These are phyloP conservation scores for Passiflora organensis DNA, from an alignment of 345 rosid species.

Conservation along the genomic window DNA sequence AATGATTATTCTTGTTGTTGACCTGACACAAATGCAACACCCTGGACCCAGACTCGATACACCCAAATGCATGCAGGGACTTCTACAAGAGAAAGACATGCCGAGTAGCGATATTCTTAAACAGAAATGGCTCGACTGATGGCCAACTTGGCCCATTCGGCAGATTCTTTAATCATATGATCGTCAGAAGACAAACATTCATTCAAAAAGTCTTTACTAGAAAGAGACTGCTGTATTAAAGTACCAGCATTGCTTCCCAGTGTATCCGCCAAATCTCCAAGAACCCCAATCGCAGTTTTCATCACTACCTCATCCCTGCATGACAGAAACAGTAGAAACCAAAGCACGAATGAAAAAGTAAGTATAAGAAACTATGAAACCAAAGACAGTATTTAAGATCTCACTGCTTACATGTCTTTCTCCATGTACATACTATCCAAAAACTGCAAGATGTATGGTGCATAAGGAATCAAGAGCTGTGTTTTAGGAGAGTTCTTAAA, in stretches of 20 bases:
- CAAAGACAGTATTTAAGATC: not conserved
- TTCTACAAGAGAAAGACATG: slow-evolving; percentile 23
- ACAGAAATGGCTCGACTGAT: slow-evolving; percentile 67
- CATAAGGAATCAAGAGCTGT: slow-evolving; percentile 63
- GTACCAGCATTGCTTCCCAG: slow-evolving; percentile 69
- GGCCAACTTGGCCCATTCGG: slow-evolving; percentile 76
- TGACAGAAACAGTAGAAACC: slow-evolving; percentile 10
- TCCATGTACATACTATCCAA: slow-evolving; percentile 73
- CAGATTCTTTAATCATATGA: slow-evolving; percentile 63
- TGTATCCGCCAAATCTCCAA: slow-evolving; percentile 78
- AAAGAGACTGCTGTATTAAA: slow-evolving; percentile 64
- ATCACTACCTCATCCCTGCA: slow-evolving; percentile 71
- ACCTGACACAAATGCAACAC: slow-evolving; percentile 39
- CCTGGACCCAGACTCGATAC: slow-evolving; percentile 39
- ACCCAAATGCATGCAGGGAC: slow-evolving; percentile 52
- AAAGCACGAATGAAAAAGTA: not conserved
- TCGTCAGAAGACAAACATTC: slow-evolving; percentile 73
- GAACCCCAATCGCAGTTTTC: slow-evolving; percentile 74
- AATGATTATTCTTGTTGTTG: slow-evolving; percentile 28
- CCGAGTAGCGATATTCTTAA: slow-evolving; percentile 37
- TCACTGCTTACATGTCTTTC: slow-evolving; percentile 61
- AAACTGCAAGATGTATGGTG: slow-evolving; percentile 67
- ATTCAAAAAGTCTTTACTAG: slow-evolving; percentile 65
- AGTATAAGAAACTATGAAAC: too few species aligned
- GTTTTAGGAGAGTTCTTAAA: slow-evolving; percentile 68